Percentiles rank a stretch among this genome's conserved stretches.
Evolutionary conservation across 2,329 filamentous ascomycete genomes (phyloP).

Genomic region (Sporothrix schenckii): DNA sequence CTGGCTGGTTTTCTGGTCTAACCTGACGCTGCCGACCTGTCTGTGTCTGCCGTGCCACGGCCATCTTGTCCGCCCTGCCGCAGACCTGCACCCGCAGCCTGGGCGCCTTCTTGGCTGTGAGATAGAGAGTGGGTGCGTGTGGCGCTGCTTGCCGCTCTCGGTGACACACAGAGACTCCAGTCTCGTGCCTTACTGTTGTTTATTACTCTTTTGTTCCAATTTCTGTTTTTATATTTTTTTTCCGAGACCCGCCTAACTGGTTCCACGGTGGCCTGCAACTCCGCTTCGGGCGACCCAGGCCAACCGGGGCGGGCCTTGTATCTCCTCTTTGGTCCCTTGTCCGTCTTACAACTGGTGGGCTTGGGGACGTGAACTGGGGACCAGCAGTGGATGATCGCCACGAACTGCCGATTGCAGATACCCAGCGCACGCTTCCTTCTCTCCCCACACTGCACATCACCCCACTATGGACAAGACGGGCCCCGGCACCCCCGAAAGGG

Average conservation of each 20-base stretch:
- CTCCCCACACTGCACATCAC: background rate
- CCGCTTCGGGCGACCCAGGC: constrained; percentile 13
- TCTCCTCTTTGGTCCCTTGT: background rate
- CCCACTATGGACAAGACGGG: constrained; percentile 32
- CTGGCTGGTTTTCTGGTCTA: background rate
- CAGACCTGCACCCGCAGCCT: constrained; percentile 6
- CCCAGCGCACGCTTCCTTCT: background rate
- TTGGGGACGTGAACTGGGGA: background rate
- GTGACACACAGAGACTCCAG: background rate
- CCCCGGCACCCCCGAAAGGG: background rate
- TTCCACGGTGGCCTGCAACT: constrained; percentile 7
- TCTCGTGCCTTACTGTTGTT: background rate
- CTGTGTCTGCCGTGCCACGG: background rate
- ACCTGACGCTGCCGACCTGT: background rate
- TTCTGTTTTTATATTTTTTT: background rate
- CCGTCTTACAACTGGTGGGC: background rate
- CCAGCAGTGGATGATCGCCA: constrained; percentile 7
- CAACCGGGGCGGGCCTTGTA: constrained; percentile 12
- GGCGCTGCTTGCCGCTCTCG: background rate
- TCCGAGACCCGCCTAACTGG: background rate
- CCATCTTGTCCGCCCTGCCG: background rate
- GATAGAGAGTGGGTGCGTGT: background rate
- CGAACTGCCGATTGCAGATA: background rate
- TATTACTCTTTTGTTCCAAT: background rate
- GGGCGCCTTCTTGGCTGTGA: background rate